Percentiles rank a stretch among this genome's conserved stretches.
phyloP scores from a whole-genome alignment of 2,329 filamentous ascomycete species.

The Ceratocystiopsis minuta region DNA sequence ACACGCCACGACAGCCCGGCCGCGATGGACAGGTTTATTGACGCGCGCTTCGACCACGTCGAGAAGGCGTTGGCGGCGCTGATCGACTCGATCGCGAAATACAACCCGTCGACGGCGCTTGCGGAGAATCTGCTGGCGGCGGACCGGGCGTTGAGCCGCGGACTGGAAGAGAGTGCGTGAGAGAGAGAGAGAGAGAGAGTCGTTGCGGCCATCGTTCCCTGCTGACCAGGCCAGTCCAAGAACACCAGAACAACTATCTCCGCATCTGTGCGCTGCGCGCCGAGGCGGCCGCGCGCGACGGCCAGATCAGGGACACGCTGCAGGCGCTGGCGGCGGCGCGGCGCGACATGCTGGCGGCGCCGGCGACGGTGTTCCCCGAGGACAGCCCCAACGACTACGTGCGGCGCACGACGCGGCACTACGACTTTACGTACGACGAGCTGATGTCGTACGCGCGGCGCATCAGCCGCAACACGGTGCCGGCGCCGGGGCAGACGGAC shows the following conservation, averaged over 20 bases:
- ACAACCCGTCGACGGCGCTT: constrained; percentile 53
- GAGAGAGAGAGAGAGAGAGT: too few relatives aligned
- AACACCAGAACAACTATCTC: constrained; percentile 56
- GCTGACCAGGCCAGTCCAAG: constrained; percentile 33
- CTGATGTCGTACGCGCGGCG: constrained; percentile 61
- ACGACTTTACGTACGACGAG: constrained; percentile 49
- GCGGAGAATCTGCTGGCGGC: constrained; percentile 53
- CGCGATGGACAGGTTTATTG: constrained; percentile 43
- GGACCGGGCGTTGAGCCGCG: constrained; percentile 47
- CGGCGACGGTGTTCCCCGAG: constrained; percentile 36
- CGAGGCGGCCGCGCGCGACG: constrained; percentile 46
- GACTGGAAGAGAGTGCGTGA: constrained; percentile 43
- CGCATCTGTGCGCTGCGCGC: constrained; percentile 52
- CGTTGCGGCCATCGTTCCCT: too few relatives aligned
- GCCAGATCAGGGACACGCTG: constrained; percentile 54
- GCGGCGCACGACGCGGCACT: constrained; percentile 18
- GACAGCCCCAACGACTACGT: constrained; percentile 11
- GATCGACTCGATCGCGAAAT: constrained; percentile 65
- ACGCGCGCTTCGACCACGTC: constrained; percentile 45
- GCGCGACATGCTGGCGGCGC: constrained; percentile 49
- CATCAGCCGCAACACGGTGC: constrained; percentile 64
- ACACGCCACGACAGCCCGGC: too few relatives aligned
- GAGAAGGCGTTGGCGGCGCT: constrained; percentile 49
- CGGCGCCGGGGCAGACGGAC: constrained; percentile 37
- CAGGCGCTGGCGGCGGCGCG: constrained; percentile 53